These are phyloP conservation scores for Monilinia aucupariae DNA, from an alignment of 2,329 filamentous ascomycete genomes.

Conservation along the genomic window DNA sequence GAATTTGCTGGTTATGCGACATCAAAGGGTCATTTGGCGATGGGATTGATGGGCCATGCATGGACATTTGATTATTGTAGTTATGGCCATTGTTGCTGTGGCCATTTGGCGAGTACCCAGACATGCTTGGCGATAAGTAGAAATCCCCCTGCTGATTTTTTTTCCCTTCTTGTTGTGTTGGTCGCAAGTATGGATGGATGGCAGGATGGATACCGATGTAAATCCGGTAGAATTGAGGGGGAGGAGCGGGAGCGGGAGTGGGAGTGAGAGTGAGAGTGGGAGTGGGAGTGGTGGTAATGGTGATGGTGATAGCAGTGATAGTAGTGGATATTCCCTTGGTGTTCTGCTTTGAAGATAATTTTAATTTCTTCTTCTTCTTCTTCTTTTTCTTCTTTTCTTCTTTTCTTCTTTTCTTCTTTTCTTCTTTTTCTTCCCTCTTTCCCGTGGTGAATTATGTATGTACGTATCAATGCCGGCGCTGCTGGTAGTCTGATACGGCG, in stretches of 20 bases:
- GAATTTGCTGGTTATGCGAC: slow-evolving; percentile 13
- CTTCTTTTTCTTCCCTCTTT: not conserved
- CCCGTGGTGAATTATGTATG: no score
- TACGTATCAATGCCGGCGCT: no score
- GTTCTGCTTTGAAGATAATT: no score
- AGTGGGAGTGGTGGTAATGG: slow-evolving; percentile 11
- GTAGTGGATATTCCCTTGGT: not conserved
- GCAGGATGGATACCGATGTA: slow-evolving; percentile 13
- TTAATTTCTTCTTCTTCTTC: no score
- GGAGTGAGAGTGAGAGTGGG: no score
- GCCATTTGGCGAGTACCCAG: slow-evolving; percentile 15
- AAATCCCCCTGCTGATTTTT: not conserved
- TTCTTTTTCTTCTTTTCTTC: no score
- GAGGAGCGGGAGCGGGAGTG: not conserved
- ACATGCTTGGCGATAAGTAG: slow-evolving; percentile 15
- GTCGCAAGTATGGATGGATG: not conserved
- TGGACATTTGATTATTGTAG: slow-evolving; percentile 8
- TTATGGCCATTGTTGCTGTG: slow-evolving; percentile 12
- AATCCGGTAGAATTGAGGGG: slow-evolving; percentile 13
- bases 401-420: no score
- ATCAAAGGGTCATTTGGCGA: slow-evolving; percentile 15
- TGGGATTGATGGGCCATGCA: slow-evolving; percentile 16
- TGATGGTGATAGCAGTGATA: not conserved
- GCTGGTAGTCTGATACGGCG: no score
- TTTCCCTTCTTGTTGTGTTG: not conserved